Conservation (phyloP, 805 yeast species). For the Cyberlindnera saturnus region DNA sequence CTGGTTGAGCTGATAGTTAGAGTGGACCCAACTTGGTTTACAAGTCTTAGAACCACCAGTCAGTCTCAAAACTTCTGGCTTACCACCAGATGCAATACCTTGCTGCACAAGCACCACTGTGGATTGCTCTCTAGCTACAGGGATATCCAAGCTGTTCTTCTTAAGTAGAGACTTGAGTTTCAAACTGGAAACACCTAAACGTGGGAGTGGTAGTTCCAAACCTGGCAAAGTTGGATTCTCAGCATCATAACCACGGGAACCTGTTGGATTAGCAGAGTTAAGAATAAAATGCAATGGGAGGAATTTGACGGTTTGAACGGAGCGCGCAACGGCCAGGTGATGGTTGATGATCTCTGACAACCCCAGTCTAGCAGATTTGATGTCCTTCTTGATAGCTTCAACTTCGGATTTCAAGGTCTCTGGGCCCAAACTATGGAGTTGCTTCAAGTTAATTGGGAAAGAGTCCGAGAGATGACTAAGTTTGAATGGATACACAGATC, state of each 20-base stretch:
- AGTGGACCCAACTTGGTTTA: conserved; percentile 85
- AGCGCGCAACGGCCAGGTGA: conserved; percentile 68
- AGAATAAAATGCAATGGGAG: conserved; percentile 64
- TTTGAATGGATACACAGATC: conserved; percentile 90
- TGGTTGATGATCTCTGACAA: conserved; percentile 74
- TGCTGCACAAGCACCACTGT: conserved; percentile 60
- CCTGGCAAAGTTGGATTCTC: conserved; percentile 65
- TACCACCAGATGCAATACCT: conserved; percentile 32
- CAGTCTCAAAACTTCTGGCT: conserved; percentile 62
- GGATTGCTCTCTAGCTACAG: conserved; percentile 72
- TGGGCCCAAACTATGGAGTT: conserved; percentile 25
- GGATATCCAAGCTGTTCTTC: conserved; percentile 40
- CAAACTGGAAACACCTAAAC: conserved; percentile 63
- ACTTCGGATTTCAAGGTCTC: conserved; percentile 29
- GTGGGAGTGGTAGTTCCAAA: conserved; percentile 69
- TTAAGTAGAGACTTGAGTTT: conserved; percentile 59
- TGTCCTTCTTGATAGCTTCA: conserved; percentile 42
- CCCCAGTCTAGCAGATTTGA: conserved; percentile 65
- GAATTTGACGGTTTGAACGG: conserved; percentile 66
- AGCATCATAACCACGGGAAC: conserved; percentile 61
- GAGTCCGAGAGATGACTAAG: conserved; percentile 59
- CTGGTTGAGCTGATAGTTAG: conserved; percentile 57
- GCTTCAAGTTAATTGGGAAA: conserved; percentile 50
- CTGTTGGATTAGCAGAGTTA: conserved; percentile 59
- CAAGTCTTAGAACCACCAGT: conserved; percentile 71